Conservation (phyloP, 768 basidiomycete species). For the Pleurotus tuoliensis region DNA sequence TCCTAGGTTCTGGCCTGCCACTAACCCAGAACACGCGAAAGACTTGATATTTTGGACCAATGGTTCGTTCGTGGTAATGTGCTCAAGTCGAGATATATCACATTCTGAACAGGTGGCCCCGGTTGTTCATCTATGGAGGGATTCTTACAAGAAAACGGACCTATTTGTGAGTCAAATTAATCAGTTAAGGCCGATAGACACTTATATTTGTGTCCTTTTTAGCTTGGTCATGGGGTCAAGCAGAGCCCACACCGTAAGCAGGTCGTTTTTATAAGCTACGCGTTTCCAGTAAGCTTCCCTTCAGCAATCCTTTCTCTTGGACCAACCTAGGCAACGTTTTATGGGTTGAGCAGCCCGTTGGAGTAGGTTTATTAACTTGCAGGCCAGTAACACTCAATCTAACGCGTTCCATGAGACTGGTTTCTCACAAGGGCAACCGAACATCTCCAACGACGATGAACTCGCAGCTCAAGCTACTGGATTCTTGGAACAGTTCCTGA, state of each 20-base stretch:
- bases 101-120: conserved; percentile 49
- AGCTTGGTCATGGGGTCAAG: conserved; percentile 53
- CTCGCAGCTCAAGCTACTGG: conserved; percentile 47
- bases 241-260: conserved; percentile 24
- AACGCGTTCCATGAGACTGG: conserved; percentile 40
- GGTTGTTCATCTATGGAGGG: conserved; percentile 70
- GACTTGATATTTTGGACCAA: conserved; percentile 66
- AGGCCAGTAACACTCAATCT: not conserved
- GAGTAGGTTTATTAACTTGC: conserved; percentile 25
- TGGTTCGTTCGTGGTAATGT: conserved; percentile 13
- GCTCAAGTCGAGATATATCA: conserved; percentile 20
- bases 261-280: not conserved
- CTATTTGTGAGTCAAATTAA: conserved; percentile 37
- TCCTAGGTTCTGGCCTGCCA: conserved; percentile 69
- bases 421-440: conserved; percentile 63
- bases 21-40: conserved; percentile 52
- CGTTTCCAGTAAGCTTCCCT: not conserved
- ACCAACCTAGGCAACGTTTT: conserved; percentile 65
- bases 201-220: not conserved
- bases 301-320: conserved; percentile 60
- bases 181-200: not conserved
- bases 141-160: conserved; percentile 63
- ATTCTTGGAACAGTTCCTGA: conserved; percentile 63
- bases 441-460: conserved; percentile 56
- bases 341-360: conserved; percentile 73